Evolutionary conservation across 2,329 filamentous ascomycete genomes (phyloP), one percentile per base, ranked within the genome.

Genomic region (Diplodia mutila): DNA sequence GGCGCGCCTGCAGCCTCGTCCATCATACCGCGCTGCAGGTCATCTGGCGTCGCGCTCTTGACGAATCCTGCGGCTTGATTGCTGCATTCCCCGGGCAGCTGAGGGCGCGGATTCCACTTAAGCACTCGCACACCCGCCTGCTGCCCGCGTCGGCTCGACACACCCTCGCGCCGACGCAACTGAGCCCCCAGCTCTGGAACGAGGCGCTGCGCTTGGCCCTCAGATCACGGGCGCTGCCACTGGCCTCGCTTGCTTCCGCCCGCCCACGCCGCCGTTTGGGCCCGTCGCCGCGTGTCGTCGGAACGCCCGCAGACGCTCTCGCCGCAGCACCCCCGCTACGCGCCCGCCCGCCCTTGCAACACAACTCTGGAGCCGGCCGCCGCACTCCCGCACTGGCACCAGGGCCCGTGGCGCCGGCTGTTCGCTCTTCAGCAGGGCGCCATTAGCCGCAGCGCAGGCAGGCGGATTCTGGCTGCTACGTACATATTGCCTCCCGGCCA

Each of bases 381-480:
- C 54, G 54, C 54, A 27, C 37, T 49, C 25, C 57, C 57, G 57
- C 39, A n/a, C n/a, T n/a, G n/a, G n/a, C n/a, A 61, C 57, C 57
- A 61, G 57, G 57, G 46, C 59, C 59, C 59, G 59, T 42, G n/a
- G 59, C 59, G 59, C 27, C 59, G 59, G 59, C 59, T 37, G 27
- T 63, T 37, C 27, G 59, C 59, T 63, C 42, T 63, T 63, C 59
- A 63, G 59, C 59, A 63, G 34, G 42, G 59, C 59, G 46, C 59
- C 59, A 63, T 63, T 63, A 63, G 59, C 59, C 59, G 59, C 59
- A 51, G 59, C 59, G 59, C 59, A 63, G 59, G 59, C 59, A 63
- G 57, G 57, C 57, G 57, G 57, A 61, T 61, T 39, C 57, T 61
- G 57, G 59, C 42, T 46, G 42, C 59, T 63, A 63, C 59, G 49